These are phyloP conservation scores for Biscogniauxia sp. DNA, from an alignment of 2,329 filamentous ascomycete species.

Conservation along the genomic window DNA sequence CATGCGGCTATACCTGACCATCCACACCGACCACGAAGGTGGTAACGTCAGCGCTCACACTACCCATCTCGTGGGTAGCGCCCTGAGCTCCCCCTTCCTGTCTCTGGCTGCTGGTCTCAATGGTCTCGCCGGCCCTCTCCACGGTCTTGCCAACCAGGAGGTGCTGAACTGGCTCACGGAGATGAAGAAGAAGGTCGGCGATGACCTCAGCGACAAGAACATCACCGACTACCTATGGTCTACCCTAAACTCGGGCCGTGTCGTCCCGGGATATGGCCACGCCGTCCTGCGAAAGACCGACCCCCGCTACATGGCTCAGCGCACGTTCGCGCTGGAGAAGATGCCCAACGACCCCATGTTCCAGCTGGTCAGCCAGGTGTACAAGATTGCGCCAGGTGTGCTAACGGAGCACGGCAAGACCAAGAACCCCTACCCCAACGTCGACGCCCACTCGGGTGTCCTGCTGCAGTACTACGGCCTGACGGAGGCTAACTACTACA, in stretches of 20 bases:
- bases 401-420: slow-evolving; percentile 99
- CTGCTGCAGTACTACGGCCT: slow-evolving; percentile 99
- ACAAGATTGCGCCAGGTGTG: slow-evolving; percentile 98
- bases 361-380: slow-evolving; percentile 99
- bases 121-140: slow-evolving; percentile 95
- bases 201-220: slow-evolving; percentile 91
- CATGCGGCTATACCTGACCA: slow-evolving; percentile 98
- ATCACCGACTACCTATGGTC: slow-evolving; percentile 99
- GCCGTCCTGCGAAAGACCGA: slow-evolving; percentile 99
- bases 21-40: slow-evolving; percentile 99
- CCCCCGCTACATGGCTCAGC: slow-evolving; percentile 97
- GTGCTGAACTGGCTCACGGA: slow-evolving; percentile 98
- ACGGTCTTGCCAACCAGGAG: slow-evolving; percentile 99
- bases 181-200: slow-evolving; percentile 95
- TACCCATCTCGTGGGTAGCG: slow-evolving; percentile 94
- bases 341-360: slow-evolving; percentile 98
- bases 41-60: slow-evolving; percentile 98
- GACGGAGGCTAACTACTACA: slow-evolving; percentile 99
- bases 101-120: slow-evolving; percentile 96
- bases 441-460: slow-evolving; percentile 98
- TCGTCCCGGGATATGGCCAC: slow-evolving; percentile 97
- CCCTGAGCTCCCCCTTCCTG: slow-evolving; percentile 95
- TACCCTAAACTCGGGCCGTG: slow-evolving; percentile 91
- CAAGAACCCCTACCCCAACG: slow-evolving; percentile 99
- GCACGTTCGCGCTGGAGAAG: slow-evolving; percentile 90